Evolutionary conservation across 345 rosid genomes (phyloP).

Genomic region (Dipteronia sinensis): DNA sequence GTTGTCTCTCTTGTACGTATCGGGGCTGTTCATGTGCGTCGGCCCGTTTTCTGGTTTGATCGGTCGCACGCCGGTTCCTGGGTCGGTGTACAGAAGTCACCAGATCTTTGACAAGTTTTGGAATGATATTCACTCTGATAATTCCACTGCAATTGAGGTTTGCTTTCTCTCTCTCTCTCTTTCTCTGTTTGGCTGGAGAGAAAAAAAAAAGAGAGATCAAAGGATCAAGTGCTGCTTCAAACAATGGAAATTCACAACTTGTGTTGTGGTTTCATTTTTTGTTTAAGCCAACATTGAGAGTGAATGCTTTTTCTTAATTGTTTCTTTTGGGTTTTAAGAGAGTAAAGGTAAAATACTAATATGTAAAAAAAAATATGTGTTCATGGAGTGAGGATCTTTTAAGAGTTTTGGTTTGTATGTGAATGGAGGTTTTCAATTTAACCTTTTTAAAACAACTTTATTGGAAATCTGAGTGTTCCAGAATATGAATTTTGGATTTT

Average conservation of each 20-base stretch:
- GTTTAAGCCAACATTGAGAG: background rate
- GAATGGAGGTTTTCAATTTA: background rate
- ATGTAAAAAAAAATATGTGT: background rate
- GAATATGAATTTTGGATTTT: background rate
- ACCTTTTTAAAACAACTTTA: background rate
- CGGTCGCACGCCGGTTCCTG: conserved; percentile 54
- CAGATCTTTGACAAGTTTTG: conserved; percentile 66
- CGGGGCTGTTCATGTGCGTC: conserved; percentile 76
- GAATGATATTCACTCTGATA: conserved; percentile 69
- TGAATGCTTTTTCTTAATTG: background rate
- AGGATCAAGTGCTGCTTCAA: background rate
- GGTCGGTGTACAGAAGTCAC: conserved; percentile 82
- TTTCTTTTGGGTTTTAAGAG: background rate
- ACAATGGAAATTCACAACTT: background rate
- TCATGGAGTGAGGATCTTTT: background rate
- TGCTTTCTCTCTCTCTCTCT: background rate
- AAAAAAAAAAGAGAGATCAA: background rate
- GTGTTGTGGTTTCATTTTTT: background rate
- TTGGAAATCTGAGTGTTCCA: background rate
- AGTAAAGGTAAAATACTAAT: background rate
- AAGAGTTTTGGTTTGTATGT: background rate
- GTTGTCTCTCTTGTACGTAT: conserved; percentile 66
- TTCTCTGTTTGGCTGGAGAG: conserved; percentile 18
- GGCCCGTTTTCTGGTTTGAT: conserved; percentile 73
- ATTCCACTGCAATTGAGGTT: conserved; percentile 71